phyloP scores from a whole-genome alignment of 1,139 yeast genomes.

The Protomyces lactucae-debilis region DNA sequence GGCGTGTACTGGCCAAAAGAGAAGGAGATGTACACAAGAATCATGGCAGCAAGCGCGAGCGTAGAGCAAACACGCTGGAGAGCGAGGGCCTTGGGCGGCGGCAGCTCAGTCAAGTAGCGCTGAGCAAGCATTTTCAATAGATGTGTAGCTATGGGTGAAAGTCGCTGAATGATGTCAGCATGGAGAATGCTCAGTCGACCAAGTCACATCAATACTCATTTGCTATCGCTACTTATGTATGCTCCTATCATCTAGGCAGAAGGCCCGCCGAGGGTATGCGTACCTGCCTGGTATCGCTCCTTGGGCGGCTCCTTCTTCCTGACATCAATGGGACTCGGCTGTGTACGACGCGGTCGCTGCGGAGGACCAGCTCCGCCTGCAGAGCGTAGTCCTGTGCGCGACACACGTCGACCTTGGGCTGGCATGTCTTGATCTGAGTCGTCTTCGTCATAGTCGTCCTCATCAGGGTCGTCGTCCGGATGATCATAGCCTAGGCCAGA shows the following conservation, averaged over 20 bases:
- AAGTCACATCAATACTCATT: too few species aligned
- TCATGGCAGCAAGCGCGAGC: neutral
- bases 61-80: neutral
- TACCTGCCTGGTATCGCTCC: neutral
- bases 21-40: conserved; percentile 8
- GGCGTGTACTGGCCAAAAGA: conserved; percentile 13
- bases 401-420: neutral
- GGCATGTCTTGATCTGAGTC: neutral
- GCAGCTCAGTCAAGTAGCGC: neutral
- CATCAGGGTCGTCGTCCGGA: neutral
- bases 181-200: too few species aligned
- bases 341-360: neutral
- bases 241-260: neutral
- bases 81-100: neutral
- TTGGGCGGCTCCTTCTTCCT: neutral
- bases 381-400: neutral
- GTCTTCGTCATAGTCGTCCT: neutral
- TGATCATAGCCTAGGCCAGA: neutral
- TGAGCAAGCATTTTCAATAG: neutral
- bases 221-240: too few species aligned
- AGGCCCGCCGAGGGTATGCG: neutral
- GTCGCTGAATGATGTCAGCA: too few species aligned
- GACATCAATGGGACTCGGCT: neutral
- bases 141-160: too few species aligned
- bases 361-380: neutral